Evolutionary conservation across 192 early-diverging fungal genomes (phyloP).

Genomic region (Phlyctochytrium bullatum): DNA sequence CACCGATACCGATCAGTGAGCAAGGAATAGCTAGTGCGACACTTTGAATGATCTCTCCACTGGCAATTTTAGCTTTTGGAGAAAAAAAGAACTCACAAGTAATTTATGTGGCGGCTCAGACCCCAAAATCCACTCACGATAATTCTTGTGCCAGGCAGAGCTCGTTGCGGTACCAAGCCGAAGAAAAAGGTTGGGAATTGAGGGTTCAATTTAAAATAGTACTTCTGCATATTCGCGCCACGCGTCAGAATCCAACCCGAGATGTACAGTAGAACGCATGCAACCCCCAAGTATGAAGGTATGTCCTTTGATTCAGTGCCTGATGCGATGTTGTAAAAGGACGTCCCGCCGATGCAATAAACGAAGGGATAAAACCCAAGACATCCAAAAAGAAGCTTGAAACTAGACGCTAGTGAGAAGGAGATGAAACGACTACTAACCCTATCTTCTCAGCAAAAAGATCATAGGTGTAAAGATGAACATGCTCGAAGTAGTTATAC

Average conservation of each 20-base stretch:
- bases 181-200: constrained; percentile 8
- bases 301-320: not conserved
- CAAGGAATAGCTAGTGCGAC: constrained; percentile 25
- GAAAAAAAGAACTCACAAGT: constrained; percentile 9
- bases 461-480: constrained; percentile 43
- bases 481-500: constrained; percentile 19
- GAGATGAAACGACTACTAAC: not conserved
- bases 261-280: constrained; percentile 15
- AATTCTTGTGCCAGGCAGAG: constrained; percentile 19
- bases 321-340: constrained; percentile 10
- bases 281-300: no score
- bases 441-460: constrained; percentile 39
- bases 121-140: constrained; percentile 27
- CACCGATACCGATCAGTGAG: constrained; percentile 5
- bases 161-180: constrained; percentile 12
- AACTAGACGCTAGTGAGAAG: not conserved
- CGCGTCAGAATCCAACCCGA: constrained; percentile 33
- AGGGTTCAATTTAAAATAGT: constrained; percentile 23
- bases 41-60: constrained; percentile 27
- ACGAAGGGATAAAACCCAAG: constrained; percentile 34
- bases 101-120: constrained; percentile 24
- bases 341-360: constrained; percentile 29
- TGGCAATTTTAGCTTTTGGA: not conserved
- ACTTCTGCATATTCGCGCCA: constrained; percentile 37
- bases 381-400: constrained; percentile 35